phyloP scores from a whole-genome alignment of 129 eudicot species.

The Solidago caesia region DNA sequence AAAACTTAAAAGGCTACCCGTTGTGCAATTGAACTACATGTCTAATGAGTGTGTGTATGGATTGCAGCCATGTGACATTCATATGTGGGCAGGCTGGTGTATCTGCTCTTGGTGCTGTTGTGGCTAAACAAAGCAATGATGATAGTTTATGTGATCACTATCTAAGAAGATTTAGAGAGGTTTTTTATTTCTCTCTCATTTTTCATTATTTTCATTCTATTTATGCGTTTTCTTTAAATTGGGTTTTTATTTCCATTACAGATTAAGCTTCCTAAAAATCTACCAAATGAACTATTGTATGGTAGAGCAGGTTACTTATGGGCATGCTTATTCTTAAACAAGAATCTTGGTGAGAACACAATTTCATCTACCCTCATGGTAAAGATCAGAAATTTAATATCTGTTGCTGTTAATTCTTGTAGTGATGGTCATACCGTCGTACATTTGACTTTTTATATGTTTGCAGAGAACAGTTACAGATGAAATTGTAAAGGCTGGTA shows the following conservation, averaged over 20 bases:
- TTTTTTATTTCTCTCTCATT: not conserved
- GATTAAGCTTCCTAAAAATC: constrained; percentile 58
- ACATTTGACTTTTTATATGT: not conserved
- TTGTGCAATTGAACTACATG: not conserved
- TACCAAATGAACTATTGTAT: constrained; percentile 67
- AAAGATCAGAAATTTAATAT: not conserved
- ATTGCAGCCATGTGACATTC: constrained; percentile 71
- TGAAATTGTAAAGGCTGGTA: constrained; percentile 62
- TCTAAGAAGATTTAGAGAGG: constrained; percentile 59
- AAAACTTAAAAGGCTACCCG: not conserved
- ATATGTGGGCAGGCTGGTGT: constrained; percentile 78
- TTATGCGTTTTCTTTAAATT: constrained; percentile 3
- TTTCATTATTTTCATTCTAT: constrained; percentile 1
- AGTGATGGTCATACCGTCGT: not conserved
- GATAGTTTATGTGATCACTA: constrained; percentile 46
- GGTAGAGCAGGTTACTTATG: constrained; percentile 84
- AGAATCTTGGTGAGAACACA: constrained; percentile 62
- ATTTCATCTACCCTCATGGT: constrained; percentile 62
- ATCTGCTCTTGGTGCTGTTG: constrained; percentile 82
- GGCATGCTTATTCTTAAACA: constrained; percentile 76
- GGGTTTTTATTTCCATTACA: constrained; percentile 19
- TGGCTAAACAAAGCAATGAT: constrained; percentile 58
- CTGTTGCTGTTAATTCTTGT: not conserved
- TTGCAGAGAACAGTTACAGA: constrained; percentile 52
- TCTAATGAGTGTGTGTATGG: not conserved